A percentile compares a stretch with the other conserved stretches of the same genome.
Evolutionary conservation across 345 rosid species (phyloP).

Genomic region (Melaleuca alternifolia): DNA sequence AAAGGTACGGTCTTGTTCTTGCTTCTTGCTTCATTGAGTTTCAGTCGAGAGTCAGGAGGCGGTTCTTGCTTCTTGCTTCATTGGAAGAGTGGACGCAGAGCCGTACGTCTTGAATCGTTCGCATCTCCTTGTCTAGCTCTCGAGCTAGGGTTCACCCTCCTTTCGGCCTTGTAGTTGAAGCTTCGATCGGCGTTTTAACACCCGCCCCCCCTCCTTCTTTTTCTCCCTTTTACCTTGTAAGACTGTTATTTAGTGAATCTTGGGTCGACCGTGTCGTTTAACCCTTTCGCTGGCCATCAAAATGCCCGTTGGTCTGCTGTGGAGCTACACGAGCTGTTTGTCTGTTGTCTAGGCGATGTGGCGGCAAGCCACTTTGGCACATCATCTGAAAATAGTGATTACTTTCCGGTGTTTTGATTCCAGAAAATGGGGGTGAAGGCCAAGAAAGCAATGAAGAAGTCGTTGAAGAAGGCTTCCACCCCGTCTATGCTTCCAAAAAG

Average conservation of each 20-base stretch:
- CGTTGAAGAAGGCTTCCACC: slow-evolving; percentile 40
- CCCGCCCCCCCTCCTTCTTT: background rate
- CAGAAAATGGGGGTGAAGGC: slow-evolving; percentile 59
- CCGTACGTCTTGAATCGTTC: background rate
- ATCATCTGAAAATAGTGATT: background rate
- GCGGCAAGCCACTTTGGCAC: background rate
- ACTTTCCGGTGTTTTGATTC: background rate
- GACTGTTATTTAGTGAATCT: background rate
- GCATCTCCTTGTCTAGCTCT: background rate
- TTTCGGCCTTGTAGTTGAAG: background rate
- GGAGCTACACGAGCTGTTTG: background rate
- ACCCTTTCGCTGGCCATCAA: too few species aligned
- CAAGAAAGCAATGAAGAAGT: slow-evolving; percentile 58
- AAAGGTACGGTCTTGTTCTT: background rate
- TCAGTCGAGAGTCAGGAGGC: background rate
- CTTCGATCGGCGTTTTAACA: background rate
- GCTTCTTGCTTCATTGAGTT: background rate
- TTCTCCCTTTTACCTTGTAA: background rate
- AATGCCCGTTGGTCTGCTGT: background rate
- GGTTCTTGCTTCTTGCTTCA: background rate
- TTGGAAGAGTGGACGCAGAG: background rate
- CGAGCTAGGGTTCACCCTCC: too few species aligned
- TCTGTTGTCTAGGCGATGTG: background rate
- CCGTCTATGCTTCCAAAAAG: slow-evolving; percentile 5
- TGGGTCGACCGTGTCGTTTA: background rate